phyloP scores from a whole-genome alignment of 345 rosid genomes.

The Gossypium ekmanianum region DNA sequence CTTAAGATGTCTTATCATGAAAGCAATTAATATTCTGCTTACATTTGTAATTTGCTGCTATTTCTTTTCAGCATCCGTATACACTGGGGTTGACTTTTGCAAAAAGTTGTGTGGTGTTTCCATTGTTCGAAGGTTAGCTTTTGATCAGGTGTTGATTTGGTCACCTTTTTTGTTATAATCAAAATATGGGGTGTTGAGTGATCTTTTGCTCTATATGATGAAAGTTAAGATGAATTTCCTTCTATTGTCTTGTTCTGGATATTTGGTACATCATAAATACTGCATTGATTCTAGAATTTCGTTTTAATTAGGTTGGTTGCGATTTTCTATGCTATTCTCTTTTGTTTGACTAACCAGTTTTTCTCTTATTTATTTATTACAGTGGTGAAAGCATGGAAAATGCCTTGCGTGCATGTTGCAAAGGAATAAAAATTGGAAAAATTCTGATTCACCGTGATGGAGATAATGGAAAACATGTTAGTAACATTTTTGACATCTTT shows the following conservation, averaged over 20 bases:
- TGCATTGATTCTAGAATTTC: slow-evolving; percentile 13
- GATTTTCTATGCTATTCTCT: background rate
- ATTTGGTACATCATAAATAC: slow-evolving; percentile 10
- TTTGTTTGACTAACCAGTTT: slow-evolving; percentile 16
- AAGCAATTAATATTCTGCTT: background rate
- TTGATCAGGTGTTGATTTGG: slow-evolving; percentile 30
- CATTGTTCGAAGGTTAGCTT: slow-evolving; percentile 85
- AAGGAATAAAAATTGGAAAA: slow-evolving; percentile 97
- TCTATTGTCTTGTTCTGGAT: slow-evolving; percentile 8
- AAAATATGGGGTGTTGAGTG: background rate
- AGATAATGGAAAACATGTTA: slow-evolving; percentile 93
- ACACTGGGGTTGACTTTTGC: slow-evolving; percentile 95
- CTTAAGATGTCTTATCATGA: background rate
- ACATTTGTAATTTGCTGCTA: background rate
- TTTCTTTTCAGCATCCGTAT: slow-evolving; percentile 57
- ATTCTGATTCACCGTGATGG: slow-evolving; percentile 95
- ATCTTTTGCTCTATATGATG: background rate
- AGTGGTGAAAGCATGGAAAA: slow-evolving; percentile 99
- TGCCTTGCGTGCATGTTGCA: slow-evolving; percentile 93
- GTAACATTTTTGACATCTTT: background rate
- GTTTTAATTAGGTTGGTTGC: background rate
- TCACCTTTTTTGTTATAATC: slow-evolving; percentile 18
- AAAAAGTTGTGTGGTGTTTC: slow-evolving; percentile 98
- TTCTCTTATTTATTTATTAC: slow-evolving; percentile 10
- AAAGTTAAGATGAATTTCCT: slow-evolving; percentile 7